phyloP scores from a whole-genome alignment of 768 basidiomycete species.

The Rickenella mellea region DNA sequence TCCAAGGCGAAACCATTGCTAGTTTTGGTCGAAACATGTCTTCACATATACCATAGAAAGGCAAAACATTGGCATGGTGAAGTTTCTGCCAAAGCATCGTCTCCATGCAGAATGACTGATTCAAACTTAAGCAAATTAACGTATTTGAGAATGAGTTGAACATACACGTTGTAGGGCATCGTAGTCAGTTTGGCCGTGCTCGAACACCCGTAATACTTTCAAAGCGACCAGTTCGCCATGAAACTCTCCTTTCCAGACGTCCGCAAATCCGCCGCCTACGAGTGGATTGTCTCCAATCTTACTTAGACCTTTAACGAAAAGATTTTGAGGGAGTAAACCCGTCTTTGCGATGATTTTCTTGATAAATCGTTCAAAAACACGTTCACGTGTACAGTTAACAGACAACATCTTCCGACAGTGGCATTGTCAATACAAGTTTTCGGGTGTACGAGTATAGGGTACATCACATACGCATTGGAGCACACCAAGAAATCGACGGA shows the following conservation, averaged over 20 bases:
- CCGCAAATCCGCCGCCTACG: neutral
- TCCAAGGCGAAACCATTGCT: conserved; percentile 18
- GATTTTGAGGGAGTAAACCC: neutral
- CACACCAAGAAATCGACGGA: no score
- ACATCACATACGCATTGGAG: no score
- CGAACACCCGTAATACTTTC: neutral
- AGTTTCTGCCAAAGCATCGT: conserved; percentile 15
- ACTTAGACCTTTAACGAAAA: neutral
- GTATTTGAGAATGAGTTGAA: no score
- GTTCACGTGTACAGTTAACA: no score
- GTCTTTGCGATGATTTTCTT: neutral
- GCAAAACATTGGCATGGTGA: conserved; percentile 11
- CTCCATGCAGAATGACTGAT: conserved; percentile 16
- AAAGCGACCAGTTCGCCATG: neutral
- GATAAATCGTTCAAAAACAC: neutral
- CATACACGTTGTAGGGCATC: no score
- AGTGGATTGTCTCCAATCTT: neutral
- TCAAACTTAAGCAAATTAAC: no score
- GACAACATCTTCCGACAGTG: no score
- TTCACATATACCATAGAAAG: conserved; percentile 13
- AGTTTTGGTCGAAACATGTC: conserved; percentile 11
- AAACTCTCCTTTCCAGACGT: neutral
- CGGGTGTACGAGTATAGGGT: no score
- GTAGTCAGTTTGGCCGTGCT: neutral
- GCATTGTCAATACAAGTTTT: no score